A percentile compares a stretch with the other conserved stretches of the same genome.
phyloP scores from a whole-genome alignment of 768 basidiomycete species.

The Cubamyces sp. region DNA sequence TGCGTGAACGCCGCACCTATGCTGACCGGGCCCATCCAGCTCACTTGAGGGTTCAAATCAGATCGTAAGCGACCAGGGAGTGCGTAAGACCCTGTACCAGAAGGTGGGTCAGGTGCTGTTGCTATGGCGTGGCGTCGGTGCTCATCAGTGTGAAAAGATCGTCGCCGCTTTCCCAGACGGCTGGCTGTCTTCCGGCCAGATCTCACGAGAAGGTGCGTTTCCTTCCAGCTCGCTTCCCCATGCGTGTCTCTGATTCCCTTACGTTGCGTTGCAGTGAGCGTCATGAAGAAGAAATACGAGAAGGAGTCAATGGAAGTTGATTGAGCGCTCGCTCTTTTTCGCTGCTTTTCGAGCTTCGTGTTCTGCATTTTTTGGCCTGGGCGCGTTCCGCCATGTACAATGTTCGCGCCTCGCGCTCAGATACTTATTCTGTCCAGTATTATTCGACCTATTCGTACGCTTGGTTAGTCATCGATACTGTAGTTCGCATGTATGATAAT shows the following conservation, averaged over 20 bases:
- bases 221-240: neutral
- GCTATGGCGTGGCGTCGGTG: neutral
- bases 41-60: conserved; percentile 67
- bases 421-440: conserved; percentile 25
- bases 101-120: conserved; percentile 48
- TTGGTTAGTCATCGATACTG: conserved; percentile 16
- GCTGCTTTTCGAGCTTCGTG: neutral
- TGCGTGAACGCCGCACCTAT: neutral
- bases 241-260: neutral
- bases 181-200: conserved; percentile 86
- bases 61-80: conserved; percentile 79
- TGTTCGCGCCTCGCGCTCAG: neutral
- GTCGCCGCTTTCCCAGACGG: conserved; percentile 81
- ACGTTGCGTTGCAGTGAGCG: conserved; percentile 57
- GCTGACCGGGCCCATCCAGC: conserved; percentile 30
- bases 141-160: conserved; percentile 50
- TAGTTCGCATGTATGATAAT: conserved; percentile 27
- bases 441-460: conserved; percentile 22
- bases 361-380: neutral
- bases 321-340: conserved; percentile 1
- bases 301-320: conserved; percentile 72
- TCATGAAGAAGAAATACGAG: conserved; percentile 83
- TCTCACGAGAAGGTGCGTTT: conserved; percentile 81
- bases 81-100: conserved; percentile 80
- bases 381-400: neutral